Evolutionary conservation across 371 early-diverging fungal genomes (phyloP), one percentile per base, ranked within the genome.

Genomic region (Mucor saturninus): DNA sequence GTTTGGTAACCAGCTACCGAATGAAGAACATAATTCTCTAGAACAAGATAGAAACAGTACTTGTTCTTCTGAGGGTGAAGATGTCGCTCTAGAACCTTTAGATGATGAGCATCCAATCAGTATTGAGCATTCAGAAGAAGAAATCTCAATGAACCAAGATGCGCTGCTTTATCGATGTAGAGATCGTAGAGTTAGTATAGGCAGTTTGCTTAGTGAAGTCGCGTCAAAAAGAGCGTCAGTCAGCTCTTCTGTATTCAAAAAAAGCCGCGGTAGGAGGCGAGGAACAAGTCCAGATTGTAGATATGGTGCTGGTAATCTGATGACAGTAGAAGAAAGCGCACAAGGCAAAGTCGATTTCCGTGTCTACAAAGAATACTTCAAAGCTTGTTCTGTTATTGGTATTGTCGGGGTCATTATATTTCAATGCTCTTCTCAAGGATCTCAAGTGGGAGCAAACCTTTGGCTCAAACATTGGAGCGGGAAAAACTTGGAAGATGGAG

Each of bases 391-490:
- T 2, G 31, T 76, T 32, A 30, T 56, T 29, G 78, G 74, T 59
- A 88, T 93, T 2, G 49, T 72, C 46, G 10, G 83, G 21, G 89
- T 83, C 50, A 30, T 93, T 31, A 14, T 76, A 14, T 79, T 90
- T 28, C 75, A 88, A 57, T 37, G 88, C 14, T 42, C 84, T 5
- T 75, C 89, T 4, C 92, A 92, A 60, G 67, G 61, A 13, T 61
- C 73, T 28, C 84, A 81, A 46, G 85, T 90, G 5, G 65, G 81
- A 0, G 71, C 83, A 6, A 89, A 84, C 48, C 60, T 92, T 30
- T 93, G 93, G 91, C 79, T 93, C 37, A 88, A 91, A 53, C 67
- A 85, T 67, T 92, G 92, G 92, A 83, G 86, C 56, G 74, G 76
- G 38, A 71, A 76, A 6, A 84, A 86, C 42, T 75, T 75, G 48